Evolutionary conservation across 768 basidiomycete species (phyloP), one percentile per base, ranked within the genome.

Genomic region (Cystobasidiopsis lactophilus): DNA sequence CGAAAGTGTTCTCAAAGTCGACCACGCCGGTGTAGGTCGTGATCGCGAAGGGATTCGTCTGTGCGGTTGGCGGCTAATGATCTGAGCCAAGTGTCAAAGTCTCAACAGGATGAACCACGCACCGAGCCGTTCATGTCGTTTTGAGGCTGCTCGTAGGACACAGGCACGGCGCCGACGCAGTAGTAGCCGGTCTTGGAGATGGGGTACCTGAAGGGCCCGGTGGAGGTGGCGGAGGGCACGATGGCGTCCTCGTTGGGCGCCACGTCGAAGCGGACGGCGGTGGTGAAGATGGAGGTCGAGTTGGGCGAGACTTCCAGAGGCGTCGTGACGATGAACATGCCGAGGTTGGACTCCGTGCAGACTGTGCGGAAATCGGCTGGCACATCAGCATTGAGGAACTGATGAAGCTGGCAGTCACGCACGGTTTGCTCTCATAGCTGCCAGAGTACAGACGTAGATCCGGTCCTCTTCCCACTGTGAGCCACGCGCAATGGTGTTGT

Each of bases 171-270:
- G 0, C 89, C 88, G 57, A 91, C 79, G 65, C 91, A 96, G 65
- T 93, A 96, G 65, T 93, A 95, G 1, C 91, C 93, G 1, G 85
- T 88, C 66, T 80, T 81, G 26, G 71, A 70, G 23, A 96, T 84
- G 23, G 72, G 66, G 65, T 96, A 95, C 46, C 78, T 77, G 59
- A 91, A 84, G 1, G 86, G 79, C 27, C 73, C 72, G 0, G 19
- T 10, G 37, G 47, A 48, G 30, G 38, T 21, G 37, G 16, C 31
- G 11, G 23, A 11, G 14, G 52, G 38, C 3, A 40, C 19, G 10
- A n/a, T 51, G 18, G 5, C 37, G 14, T 58, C 51, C 13, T 40
- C 44, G 1, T 13, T 30, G 24, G 5, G 33, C 2, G 53, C 52
- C 3, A 52, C 52, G 24, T 62, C 58, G 83, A 78, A 65, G 70